Conservation (phyloP, 2,329 filamentous ascomycete species). For the Cryphonectria naterciae region DNA sequence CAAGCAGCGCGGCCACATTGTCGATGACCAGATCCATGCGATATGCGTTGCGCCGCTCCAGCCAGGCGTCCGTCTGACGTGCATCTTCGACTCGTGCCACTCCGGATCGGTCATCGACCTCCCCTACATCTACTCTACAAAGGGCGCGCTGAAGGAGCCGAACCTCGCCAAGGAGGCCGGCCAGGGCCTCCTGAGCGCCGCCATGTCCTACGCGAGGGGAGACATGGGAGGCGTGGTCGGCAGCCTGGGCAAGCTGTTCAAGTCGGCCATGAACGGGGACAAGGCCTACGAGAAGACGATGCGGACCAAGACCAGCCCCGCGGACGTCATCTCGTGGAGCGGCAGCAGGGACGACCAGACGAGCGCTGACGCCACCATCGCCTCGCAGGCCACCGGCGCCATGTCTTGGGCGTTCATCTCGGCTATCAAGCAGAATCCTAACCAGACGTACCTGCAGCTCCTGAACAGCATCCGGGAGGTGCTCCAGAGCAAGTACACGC, state of each 20-base stretch:
- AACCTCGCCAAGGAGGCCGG: slow-evolving; percentile 81
- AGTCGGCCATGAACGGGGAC: slow-evolving; percentile 81
- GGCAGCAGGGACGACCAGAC: slow-evolving; percentile 96
- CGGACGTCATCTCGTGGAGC: slow-evolving; percentile 97
- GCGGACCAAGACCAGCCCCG: slow-evolving; percentile 88
- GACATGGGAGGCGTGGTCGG: slow-evolving; percentile 82
- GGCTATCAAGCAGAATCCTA: slow-evolving; percentile 86
- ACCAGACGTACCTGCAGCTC: slow-evolving; percentile 94
- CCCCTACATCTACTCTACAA: slow-evolving; percentile 80
- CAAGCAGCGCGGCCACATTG: slow-evolving; percentile 69
- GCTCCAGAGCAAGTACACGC: slow-evolving; percentile 81
- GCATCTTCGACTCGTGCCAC: slow-evolving; percentile 83
- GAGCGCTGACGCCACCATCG: slow-evolving; percentile 88
- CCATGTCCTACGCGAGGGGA: slow-evolving; percentile 79
- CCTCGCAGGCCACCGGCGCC: slow-evolving; percentile 87
- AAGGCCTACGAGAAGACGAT: slow-evolving; percentile 78
- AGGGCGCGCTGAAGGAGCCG: slow-evolving; percentile 79
- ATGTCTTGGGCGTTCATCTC: slow-evolving; percentile 98
- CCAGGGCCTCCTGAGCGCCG: slow-evolving; percentile 70
- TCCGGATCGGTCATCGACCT: slow-evolving; percentile 75
- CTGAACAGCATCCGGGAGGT: slow-evolving; percentile 95
- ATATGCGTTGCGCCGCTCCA: slow-evolving; percentile 77
- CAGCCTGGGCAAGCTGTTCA: slow-evolving; percentile 82
- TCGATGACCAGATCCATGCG: slow-evolving; percentile 78
- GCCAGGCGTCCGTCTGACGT: slow-evolving; percentile 81